These are phyloP conservation scores for Tagetes erecta DNA, from an alignment of 129 eudicot species.

Conservation along the genomic window DNA sequence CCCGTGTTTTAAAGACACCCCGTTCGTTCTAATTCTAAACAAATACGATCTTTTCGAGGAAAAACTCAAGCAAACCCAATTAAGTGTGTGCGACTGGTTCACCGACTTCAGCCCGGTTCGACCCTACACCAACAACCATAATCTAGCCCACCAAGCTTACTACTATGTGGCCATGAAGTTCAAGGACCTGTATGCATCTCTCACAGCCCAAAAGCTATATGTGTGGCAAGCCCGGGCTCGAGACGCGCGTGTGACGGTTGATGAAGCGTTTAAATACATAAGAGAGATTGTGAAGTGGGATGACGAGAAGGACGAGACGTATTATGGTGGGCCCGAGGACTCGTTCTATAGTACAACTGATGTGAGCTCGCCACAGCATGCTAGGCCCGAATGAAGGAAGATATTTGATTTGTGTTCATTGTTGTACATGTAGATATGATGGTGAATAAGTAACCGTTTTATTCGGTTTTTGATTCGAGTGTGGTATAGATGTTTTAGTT, in stretches of 20 bases:
- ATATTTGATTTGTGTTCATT: constrained; percentile 24
- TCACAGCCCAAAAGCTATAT: constrained; percentile 77
- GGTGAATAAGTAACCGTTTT: constrained; percentile 34
- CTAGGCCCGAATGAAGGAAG: constrained; percentile 44
- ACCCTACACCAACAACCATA: constrained; percentile 71
- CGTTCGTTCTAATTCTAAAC: constrained; percentile 76
- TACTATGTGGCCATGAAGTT: constrained; percentile 91
- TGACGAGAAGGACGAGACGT: constrained; percentile 77
- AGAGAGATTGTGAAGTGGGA: constrained; percentile 96
- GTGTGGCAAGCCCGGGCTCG: constrained; percentile 93
- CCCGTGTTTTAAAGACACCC: constrained; percentile 93
- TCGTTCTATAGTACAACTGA: constrained; percentile 97
- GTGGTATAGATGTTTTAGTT: constrained; percentile 11
- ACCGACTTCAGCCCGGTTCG: constrained; percentile 79
- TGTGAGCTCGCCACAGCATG: constrained; percentile 73
- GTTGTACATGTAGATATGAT: constrained; percentile 26
- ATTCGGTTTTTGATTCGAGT: constrained; percentile 19
- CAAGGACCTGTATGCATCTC: constrained; percentile 76
- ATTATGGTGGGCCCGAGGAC: constrained; percentile 57
- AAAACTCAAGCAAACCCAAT: constrained; percentile 53
- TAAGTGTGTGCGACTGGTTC: constrained; percentile 88
- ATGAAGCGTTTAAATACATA: constrained; percentile 86
- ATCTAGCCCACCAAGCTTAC: constrained; percentile 90
- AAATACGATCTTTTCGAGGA: constrained; percentile 97
- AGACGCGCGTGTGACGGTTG: constrained; percentile 71